Evolutionary conservation across 2,329 filamentous ascomycete genomes (phyloP).

Genomic region (Diplocarpon rosae): DNA sequence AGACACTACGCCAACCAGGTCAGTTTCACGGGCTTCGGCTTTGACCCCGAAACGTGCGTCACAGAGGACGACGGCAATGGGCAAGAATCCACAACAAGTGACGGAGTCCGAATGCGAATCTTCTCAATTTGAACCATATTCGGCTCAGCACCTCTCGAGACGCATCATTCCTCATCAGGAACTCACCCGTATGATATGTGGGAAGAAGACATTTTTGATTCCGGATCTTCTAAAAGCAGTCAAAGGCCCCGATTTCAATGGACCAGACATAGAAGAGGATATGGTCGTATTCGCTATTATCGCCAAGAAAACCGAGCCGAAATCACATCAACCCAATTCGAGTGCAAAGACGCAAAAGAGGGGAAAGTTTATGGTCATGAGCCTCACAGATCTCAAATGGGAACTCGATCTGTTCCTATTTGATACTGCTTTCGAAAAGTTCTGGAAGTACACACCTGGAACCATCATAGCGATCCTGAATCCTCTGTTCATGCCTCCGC

Average conservation of each 20-base stretch:
- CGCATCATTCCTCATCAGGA: slow-evolving; percentile 74
- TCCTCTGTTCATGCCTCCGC: slow-evolving; percentile 80
- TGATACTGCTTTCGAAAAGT: slow-evolving; percentile 77
- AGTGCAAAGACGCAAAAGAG: slow-evolving; percentile 37
- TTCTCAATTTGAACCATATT: slow-evolving; percentile 75
- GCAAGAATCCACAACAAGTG: slow-evolving; percentile 25
- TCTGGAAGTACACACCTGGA: slow-evolving; percentile 89
- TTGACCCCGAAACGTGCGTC: slow-evolving; percentile 1
- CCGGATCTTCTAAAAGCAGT: slow-evolving; percentile 72
- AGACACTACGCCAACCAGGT: slow-evolving; percentile 10
- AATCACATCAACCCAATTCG: slow-evolving; percentile 39
- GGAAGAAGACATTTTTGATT: slow-evolving; percentile 66
- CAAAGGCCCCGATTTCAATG: slow-evolving; percentile 70
- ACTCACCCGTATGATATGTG: slow-evolving; percentile 64
- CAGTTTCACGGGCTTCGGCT: slow-evolving; percentile 14
- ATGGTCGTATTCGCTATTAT: slow-evolving; percentile 83
- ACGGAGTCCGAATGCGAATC: slow-evolving; percentile 40
- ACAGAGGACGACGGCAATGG: slow-evolving; percentile 5
- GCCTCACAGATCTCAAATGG: slow-evolving; percentile 78
- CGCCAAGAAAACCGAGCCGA: slow-evolving; percentile 77
- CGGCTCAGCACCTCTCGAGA: slow-evolving; percentile 70
- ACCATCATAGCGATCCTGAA: slow-evolving; percentile 89
- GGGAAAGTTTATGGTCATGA: slow-evolving; percentile 89
- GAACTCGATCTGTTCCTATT: slow-evolving; percentile 90
- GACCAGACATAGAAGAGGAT: slow-evolving; percentile 76